Evolutionary conservation across 257 asterid genomes (phyloP), one percentile per base, ranked within the genome.

Genomic region (Nicotiana undulata): DNA sequence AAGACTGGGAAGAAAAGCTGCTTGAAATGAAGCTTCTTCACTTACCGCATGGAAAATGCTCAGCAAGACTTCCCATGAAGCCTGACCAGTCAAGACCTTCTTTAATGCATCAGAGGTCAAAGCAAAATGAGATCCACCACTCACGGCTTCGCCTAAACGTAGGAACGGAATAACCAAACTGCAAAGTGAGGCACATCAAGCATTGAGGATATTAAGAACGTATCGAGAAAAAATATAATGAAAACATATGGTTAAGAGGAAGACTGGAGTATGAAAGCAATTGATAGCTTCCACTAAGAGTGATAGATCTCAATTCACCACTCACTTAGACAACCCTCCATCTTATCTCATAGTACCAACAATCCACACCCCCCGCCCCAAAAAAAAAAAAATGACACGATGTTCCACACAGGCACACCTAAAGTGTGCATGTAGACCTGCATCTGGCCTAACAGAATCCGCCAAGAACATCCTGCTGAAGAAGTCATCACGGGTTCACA

Each of bases 121-220:
- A 77, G 98, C 90, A 86, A 95, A 93, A 87, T 93, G 98, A 74
- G 96, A 93, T 79, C 98, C 97, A 44, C 97, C 97, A 44, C 94
- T 86, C 67, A 95, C 56, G 44, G 85, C 59, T 86, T 95, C 98
- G 12, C 98, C 99, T 70, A 95, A 85, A 37, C 98, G 94, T 55
- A 95, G 89, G 88, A 95, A 95, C 61, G 97, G 94, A 83, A 95
- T 79, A 80, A 95, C 86, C 90, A 95, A 85, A 86, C 99, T 93
- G 89, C 75, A 83, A 44, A 49, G 44, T 37, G 56, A 37, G 61
- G 61, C 40, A 28, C 22, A 6, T 58, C 0, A 78, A 56, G 24
- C 4, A 26, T 31, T 32, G 28, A 65, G 12, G 75, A 32, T 32
- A 65, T 18, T 4, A 53, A 16, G 18, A 53, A 53, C 16, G 31